Base-by-base conservation (phyloP, 2,329 filamentous ascomycete species). In the Colletotrichum abscissum region DNA sequence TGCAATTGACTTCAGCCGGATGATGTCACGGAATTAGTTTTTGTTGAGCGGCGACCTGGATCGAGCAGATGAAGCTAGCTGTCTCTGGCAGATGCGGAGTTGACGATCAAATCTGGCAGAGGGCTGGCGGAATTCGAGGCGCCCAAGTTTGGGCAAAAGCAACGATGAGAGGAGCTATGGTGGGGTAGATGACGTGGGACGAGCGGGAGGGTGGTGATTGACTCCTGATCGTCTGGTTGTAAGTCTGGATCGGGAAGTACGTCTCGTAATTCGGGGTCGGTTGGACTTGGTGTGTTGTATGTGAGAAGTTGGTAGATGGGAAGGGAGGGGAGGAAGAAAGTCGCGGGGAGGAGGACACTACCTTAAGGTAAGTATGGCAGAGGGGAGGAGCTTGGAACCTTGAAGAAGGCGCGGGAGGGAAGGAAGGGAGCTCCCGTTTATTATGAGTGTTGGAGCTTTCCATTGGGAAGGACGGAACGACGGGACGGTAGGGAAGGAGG, bases 181-280 rank as follows among this genome's bases (percentile, higher is more conserved):
- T 70, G 67, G 60, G 60, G 60, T 69, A 33, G 58, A 52, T 70
- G 67, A 70, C 70, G 70, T 65, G 70, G 33, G 58, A 69, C 55
- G 22, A 70, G 70, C 24, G 26, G 49, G 52, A 12, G 46, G 19
- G 24, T 56, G 19, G 59, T 60, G 46, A 49, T 73, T 62, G 67
- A 64, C 35, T 28, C 35, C 19, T 62, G 67, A 73, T 73, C 70
- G 66, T 28, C 60, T 65, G 19, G 26, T 49, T 49, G 16, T 30
- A 28, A 35, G 55, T n/a, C 67, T 73, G 26, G 16, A 65, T 67
- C 28, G 14, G 59, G 38, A 65, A 57, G 68, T 66, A 22, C 46
- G 60, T 49, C 42, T 58, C 54, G 28, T 22, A 54, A 64, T 57
- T 63, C 69, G 56, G 46, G 22, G 57, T 56, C 24, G 26, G 33